Conservation (phyloP, 192 early-diverging fungal species). For the Podila horticola region DNA sequence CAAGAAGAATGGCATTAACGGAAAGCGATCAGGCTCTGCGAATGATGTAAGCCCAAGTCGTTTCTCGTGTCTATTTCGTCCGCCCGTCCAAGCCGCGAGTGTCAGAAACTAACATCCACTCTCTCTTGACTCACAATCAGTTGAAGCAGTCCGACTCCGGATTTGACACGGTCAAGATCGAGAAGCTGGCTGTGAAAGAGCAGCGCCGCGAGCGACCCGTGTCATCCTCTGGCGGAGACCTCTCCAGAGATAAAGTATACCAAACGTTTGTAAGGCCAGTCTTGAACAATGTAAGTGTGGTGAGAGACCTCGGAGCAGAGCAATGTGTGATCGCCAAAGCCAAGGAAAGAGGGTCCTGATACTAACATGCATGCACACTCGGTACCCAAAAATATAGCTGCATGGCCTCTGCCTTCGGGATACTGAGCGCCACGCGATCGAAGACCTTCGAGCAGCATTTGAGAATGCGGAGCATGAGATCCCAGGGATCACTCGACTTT, state of each 20-base stretch:
- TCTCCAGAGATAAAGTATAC: conserved; percentile 37
- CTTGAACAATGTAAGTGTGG: conserved; percentile 22
- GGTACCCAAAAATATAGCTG: conserved; percentile 7
- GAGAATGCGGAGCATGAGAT: conserved; percentile 49
- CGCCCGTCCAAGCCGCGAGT: background rate
- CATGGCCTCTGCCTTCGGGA: conserved; percentile 33
- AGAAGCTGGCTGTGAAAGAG: conserved; percentile 21
- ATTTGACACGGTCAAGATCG: conserved; percentile 36
- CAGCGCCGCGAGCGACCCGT: conserved; percentile 15
- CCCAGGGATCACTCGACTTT: conserved; percentile 34
- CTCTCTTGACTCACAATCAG: background rate
- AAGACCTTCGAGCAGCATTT: conserved; percentile 34
- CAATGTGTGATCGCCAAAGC: background rate
- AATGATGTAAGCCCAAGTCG: too few relatives aligned
- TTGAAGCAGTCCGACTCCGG: conserved; percentile 17
- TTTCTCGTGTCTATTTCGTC: background rate
- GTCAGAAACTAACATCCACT: too few relatives aligned
- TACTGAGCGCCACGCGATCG: conserved; percentile 37
- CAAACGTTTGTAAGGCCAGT: conserved; percentile 46
- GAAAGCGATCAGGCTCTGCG: background rate
- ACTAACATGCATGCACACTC: background rate
- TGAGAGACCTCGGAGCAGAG: background rate
- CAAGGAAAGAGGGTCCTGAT: background rate
- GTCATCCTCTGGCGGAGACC: conserved; percentile 9
- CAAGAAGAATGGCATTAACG: background rate